Percentiles rank a stretch among this genome's conserved stretches.
These are phyloP conservation scores for Lophiostoma macrostomum DNA, from an alignment of 495 filamentous ascomycete species.

Conservation along the genomic window DNA sequence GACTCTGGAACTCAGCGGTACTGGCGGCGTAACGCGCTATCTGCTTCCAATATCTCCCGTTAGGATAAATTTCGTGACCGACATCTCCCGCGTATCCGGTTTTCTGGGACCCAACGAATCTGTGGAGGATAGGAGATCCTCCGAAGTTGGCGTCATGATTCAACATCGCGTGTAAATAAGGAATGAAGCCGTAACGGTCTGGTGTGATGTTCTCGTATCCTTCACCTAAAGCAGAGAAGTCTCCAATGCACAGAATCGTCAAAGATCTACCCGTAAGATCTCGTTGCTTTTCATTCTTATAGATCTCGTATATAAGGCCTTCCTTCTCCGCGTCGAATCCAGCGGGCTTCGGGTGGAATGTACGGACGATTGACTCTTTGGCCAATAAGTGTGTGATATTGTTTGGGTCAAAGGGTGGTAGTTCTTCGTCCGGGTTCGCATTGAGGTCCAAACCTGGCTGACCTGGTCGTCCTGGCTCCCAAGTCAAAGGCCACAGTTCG, in stretches of 20 bases:
- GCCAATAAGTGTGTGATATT: background rate
- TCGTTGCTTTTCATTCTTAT: background rate
- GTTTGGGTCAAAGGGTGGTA: background rate
- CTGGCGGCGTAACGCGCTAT: background rate
- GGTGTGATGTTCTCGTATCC: background rate
- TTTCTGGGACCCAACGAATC: conserved; percentile 1
- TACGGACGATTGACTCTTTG: background rate
- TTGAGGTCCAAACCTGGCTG: background rate
- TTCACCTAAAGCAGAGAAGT: conserved; percentile 2
- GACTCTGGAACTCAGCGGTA: background rate
- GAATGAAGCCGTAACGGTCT: conserved; percentile 2
- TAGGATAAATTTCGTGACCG: conserved; percentile 4
- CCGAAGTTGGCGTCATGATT: background rate
- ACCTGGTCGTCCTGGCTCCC: background rate
- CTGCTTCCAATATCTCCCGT: background rate
- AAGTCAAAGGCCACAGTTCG: background rate
- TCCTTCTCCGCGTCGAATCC: conserved; percentile 1
- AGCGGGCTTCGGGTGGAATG: conserved; percentile 11
- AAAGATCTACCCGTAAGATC: background rate
- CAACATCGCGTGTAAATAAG: background rate
- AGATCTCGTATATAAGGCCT: background rate
- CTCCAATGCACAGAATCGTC: conserved; percentile 4
- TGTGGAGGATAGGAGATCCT: background rate
- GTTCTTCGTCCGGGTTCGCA: background rate
- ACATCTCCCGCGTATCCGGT: background rate